These are phyloP conservation scores for Mycena belliarum DNA, from an alignment of 768 basidiomycete genomes.

Conservation along the genomic window DNA sequence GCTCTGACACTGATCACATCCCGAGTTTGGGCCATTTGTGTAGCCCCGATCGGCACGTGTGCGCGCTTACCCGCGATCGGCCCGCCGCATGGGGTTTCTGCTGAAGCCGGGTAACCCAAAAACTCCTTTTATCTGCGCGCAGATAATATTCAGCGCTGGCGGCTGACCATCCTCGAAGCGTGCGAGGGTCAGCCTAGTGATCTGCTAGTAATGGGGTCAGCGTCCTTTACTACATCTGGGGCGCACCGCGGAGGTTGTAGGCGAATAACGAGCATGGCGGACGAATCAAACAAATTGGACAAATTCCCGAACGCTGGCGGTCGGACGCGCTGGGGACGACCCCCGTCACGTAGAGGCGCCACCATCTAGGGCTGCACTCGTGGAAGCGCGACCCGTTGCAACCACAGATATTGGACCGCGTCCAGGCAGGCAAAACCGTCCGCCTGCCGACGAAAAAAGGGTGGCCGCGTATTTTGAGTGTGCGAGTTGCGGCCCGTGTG, in stretches of 20 bases:
- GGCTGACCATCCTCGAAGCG: too few species aligned
- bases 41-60: slow-evolving; percentile 10
- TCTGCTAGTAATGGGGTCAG: slow-evolving; percentile 1
- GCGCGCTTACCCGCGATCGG: neutral
- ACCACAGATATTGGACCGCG: neutral
- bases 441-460: too few species aligned
- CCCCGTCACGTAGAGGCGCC: neutral
- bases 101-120: neutral
- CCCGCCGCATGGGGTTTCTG: neutral
- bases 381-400: neutral
- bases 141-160: neutral
- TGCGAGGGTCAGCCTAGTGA: neutral
- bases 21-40: neutral
- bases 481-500: too few species aligned
- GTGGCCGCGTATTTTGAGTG: too few species aligned
- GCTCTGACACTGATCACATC: neutral
- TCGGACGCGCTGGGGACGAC: neutral
- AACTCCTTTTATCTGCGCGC: too few species aligned
- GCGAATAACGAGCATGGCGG: too few species aligned
- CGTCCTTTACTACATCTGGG: neutral
- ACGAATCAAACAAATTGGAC: too few species aligned
- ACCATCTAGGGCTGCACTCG: neutral
- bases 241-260: neutral
- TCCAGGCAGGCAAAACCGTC: too few species aligned
- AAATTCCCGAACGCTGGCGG: slow-evolving; percentile 1